These are phyloP conservation scores for Colletotrichum sp. DNA, from an alignment of 2,329 filamentous ascomycete species.

Conservation along the genomic window DNA sequence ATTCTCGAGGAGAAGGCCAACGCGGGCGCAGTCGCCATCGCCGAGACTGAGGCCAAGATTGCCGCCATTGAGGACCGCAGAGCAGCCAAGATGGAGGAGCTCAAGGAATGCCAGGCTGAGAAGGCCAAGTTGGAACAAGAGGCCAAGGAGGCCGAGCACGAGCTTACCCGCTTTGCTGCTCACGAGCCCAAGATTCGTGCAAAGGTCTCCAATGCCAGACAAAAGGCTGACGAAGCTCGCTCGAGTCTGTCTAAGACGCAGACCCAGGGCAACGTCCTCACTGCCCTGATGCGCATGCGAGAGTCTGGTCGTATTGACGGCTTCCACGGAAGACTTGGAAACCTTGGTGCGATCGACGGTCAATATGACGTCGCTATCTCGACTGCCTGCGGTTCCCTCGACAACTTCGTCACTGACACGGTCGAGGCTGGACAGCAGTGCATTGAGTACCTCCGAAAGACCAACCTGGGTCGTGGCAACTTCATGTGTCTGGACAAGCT, in stretches of 20 bases:
- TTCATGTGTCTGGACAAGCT: slow-evolving; percentile 96
- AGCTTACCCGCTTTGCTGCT: slow-evolving; percentile 73
- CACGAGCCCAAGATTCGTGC: slow-evolving; percentile 84
- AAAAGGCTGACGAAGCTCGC: slow-evolving; percentile 95
- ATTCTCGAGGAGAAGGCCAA: slow-evolving; percentile 91
- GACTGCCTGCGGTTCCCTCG: slow-evolving; percentile 87
- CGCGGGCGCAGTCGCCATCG: slow-evolving; percentile 81
- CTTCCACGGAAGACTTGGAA: slow-evolving; percentile 94
- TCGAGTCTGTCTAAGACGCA: slow-evolving; percentile 90
- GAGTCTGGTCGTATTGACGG: slow-evolving; percentile 97
- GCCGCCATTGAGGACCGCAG: slow-evolving; percentile 74
- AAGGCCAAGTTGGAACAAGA: slow-evolving; percentile 78
- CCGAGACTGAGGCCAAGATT: slow-evolving; percentile 85
- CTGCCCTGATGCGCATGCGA: slow-evolving; percentile 90
- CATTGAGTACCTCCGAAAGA: slow-evolving; percentile 96
- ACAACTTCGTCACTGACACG: slow-evolving; percentile 96
- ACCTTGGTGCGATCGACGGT: slow-evolving; percentile 90
- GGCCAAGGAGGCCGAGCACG: slow-evolving; percentile 70
- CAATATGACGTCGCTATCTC: slow-evolving; percentile 98
- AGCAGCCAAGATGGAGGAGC: slow-evolving; percentile 72
- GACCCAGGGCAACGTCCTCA: slow-evolving; percentile 90
- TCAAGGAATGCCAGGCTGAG: slow-evolving; percentile 77
- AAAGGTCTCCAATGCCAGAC: slow-evolving; percentile 86
- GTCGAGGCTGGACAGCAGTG: slow-evolving; percentile 97
- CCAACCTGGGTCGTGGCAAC: slow-evolving; percentile 93